Evolutionary conservation across 140 eudicot species (phyloP).

Genomic region (Erigeron philadelphicus): DNA sequence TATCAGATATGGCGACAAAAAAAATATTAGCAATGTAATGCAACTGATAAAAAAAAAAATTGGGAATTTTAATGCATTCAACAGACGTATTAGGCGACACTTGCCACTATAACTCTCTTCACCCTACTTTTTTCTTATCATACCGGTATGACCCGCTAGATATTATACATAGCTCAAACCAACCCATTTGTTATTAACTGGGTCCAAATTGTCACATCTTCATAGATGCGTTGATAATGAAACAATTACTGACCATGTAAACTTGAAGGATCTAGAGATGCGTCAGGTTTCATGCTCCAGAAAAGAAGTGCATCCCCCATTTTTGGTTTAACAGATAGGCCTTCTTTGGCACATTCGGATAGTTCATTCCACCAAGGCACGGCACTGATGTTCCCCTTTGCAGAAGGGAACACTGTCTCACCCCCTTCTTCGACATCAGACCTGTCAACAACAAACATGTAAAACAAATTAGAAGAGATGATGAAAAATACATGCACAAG

Average conservation of each 20-base stretch:
- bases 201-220: background rate
- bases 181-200: background rate
- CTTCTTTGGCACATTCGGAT: constrained; percentile 78
- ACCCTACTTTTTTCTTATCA: too few species aligned
- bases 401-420: constrained; percentile 86
- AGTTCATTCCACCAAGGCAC: constrained; percentile 79
- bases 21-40: too few species aligned
- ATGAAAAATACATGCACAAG: background rate
- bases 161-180: too few species aligned
- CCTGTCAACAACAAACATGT: constrained; percentile 34
- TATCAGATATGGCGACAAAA: too few species aligned
- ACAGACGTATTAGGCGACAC: too few species aligned
- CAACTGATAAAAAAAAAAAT: too few species aligned
- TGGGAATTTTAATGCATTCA: too few species aligned
- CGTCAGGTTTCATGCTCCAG: constrained; percentile 96
- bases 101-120: too few species aligned
- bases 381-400: constrained; percentile 72
- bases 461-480: background rate
- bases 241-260: constrained; percentile 64
- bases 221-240: constrained; percentile 5
- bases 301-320: constrained; percentile 93
- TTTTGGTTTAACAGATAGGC: constrained; percentile 83
- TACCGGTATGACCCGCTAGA: too few species aligned
- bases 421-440: constrained; percentile 99
- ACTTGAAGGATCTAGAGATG: constrained; percentile 72